phyloP scores from a whole-genome alignment of 1,139 yeast genomes.

The Eremothecium coryli region DNA sequence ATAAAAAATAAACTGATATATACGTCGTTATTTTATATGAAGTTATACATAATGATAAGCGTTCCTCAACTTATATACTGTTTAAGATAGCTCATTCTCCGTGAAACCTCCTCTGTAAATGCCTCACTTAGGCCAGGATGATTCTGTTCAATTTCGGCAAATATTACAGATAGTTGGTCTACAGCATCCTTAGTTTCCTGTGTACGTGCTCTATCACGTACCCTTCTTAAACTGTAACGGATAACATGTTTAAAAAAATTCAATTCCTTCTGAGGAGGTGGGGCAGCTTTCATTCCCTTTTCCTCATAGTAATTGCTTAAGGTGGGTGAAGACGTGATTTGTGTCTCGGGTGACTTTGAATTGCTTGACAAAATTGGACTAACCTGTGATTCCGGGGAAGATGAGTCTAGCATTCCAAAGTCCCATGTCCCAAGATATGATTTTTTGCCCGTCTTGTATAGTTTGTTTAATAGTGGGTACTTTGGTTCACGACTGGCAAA shows the following conservation, averaged over 20 bases:
- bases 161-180: slow-evolving; percentile 32
- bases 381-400: slow-evolving; percentile 9
- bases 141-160: slow-evolving; percentile 39
- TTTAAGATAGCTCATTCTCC: slow-evolving; percentile 15
- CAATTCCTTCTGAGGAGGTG: slow-evolving; percentile 16
- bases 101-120: slow-evolving; percentile 49
- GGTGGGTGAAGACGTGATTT: slow-evolving; percentile 9
- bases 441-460: slow-evolving; percentile 21
- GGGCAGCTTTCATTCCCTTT: slow-evolving; percentile 7
- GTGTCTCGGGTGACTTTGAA: slow-evolving; percentile 8
- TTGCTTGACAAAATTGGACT: slow-evolving; percentile 7
- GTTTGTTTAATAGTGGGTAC: slow-evolving; percentile 22
- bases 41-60: slow-evolving; percentile 4
- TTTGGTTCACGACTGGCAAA: slow-evolving; percentile 26
- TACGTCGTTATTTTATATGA: slow-evolving; percentile 6
- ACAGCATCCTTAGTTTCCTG: slow-evolving; percentile 40
- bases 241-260: slow-evolving; percentile 34
- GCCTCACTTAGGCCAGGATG: slow-evolving; percentile 60
- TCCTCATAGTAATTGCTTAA: slow-evolving; percentile 7
- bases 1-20: slow-evolving; percentile 1
- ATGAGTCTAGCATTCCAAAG: slow-evolving; percentile 11
- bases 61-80: slow-evolving; percentile 3
- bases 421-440: slow-evolving; percentile 18
- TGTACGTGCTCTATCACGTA: slow-evolving; percentile 42
- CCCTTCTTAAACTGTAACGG: slow-evolving; percentile 36